These are phyloP conservation scores for Torulaspora indica DNA, from an alignment of 805 yeast species.

Conservation along the genomic window DNA sequence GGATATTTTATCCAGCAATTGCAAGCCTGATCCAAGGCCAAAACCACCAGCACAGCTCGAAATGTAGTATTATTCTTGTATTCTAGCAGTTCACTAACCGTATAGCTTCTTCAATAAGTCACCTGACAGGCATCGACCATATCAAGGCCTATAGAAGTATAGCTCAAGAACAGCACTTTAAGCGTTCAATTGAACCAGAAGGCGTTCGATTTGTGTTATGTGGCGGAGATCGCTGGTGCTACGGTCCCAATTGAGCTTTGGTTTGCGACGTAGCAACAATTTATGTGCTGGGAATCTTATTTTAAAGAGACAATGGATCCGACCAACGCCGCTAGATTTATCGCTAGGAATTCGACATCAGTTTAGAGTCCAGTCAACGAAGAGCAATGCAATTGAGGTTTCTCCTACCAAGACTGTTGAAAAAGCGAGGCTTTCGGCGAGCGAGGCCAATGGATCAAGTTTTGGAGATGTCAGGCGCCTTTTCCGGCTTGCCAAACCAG, in stretches of 20 bases:
- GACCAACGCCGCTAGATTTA: background rate
- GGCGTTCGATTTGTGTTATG: background rate
- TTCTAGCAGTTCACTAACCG: background rate
- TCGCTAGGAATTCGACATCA: background rate
- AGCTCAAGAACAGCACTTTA: background rate
- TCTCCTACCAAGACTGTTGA: background rate
- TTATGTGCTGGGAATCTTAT: background rate
- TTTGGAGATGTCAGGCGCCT: constrained; percentile 41
- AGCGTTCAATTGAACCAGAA: background rate
- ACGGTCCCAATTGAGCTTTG: constrained; percentile 1
- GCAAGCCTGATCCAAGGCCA: no score
- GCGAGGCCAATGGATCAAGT: constrained; percentile 37
- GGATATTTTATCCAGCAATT: no score
- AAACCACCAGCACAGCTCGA: background rate
- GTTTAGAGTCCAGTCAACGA: constrained; percentile 1
- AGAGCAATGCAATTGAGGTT: background rate
- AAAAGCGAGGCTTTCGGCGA: constrained; percentile 27
- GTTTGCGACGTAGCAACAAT: constrained; percentile 1
- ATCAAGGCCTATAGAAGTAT: background rate
- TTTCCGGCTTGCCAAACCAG: constrained; percentile 54
- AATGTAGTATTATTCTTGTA: constrained; percentile 4
- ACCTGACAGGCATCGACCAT: constrained; percentile 4
- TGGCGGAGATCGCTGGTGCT: constrained; percentile 2
- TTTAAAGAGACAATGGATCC: constrained; percentile 3
- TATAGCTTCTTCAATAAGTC: background rate